Evolutionary conservation across 257 asterid species (phyloP).

Genomic region (Solanum lycopersicoides): DNA sequence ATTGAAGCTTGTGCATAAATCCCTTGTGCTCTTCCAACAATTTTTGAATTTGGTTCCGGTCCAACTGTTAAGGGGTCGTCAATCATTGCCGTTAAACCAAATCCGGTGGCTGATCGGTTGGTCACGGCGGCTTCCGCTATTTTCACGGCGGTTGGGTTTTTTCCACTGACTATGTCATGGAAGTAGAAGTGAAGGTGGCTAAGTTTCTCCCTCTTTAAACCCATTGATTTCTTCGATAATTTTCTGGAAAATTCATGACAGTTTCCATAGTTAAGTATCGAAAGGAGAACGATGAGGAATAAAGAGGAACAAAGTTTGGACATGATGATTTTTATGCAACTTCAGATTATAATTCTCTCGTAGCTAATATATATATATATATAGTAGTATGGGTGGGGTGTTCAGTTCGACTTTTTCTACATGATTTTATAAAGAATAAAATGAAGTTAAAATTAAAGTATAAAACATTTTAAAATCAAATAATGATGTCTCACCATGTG

Average conservation of each 20-base stretch:
- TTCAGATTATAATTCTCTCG: background rate
- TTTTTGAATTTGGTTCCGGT: background rate
- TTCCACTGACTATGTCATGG: background rate
- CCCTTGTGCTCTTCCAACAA: background rate
- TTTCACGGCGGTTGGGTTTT: background rate
- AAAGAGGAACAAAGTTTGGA: background rate
- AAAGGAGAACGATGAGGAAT: background rate
- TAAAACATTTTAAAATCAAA: too few relatives aligned
- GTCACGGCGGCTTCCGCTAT: background rate
- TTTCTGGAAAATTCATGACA: background rate
- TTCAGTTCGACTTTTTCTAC: too few relatives aligned
- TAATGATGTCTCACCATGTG: too few relatives aligned
- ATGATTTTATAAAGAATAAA: too few relatives aligned
- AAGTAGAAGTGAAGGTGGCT: background rate
- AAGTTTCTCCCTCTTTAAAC: background rate
- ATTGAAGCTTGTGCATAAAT: background rate
- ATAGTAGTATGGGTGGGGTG: too few relatives aligned
- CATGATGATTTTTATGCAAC: background rate
- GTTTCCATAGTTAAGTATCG: background rate
- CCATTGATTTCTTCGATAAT: background rate
- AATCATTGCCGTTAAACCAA: background rate
- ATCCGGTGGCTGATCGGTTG: background rate
- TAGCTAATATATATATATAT: too few relatives aligned
- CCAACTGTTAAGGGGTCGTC: background rate
- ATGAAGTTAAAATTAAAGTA: too few relatives aligned